Evolutionary conservation across 495 filamentous ascomycete species (phyloP).

Genomic region (Podospora tetraspora): DNA sequence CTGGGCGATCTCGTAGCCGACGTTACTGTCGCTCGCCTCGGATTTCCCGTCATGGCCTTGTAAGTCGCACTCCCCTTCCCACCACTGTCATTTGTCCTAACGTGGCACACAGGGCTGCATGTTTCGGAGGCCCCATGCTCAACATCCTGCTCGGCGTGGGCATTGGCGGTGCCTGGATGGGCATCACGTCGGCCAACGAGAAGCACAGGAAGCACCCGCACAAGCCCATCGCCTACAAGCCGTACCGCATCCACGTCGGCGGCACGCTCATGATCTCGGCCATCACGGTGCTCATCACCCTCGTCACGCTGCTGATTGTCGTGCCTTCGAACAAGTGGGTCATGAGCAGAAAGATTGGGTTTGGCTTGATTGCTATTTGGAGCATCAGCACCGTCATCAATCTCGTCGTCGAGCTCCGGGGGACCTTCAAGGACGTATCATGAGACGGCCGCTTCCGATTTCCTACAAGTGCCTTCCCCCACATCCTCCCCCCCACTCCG

Average conservation of each 20-base stretch:
- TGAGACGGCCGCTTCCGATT: not conserved
- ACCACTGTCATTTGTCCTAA: slow-evolving; percentile 1
- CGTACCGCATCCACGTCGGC: slow-evolving; percentile 77
- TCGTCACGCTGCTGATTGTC: slow-evolving; percentile 69
- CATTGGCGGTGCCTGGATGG: slow-evolving; percentile 80
- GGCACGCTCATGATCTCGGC: slow-evolving; percentile 79
- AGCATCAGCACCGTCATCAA: slow-evolving; percentile 75
- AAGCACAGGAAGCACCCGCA: slow-evolving; percentile 55
- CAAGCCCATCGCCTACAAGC: slow-evolving; percentile 45
- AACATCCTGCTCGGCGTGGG: slow-evolving; percentile 96
- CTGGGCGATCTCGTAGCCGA: slow-evolving; percentile 93
- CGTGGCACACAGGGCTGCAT: slow-evolving; percentile 55
- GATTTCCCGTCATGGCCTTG: slow-evolving; percentile 96
- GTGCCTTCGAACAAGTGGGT: slow-evolving; percentile 86
- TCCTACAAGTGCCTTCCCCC: not conserved
- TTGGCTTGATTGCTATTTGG: slow-evolving; percentile 79
- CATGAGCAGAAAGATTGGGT: slow-evolving; percentile 82
- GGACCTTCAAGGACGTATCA: slow-evolving; percentile 41
- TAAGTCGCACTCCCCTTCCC: slow-evolving; percentile 30
- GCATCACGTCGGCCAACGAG: slow-evolving; percentile 52
- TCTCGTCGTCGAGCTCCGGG: slow-evolving; percentile 72
- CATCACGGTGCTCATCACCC: slow-evolving; percentile 71
- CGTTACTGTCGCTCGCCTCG: slow-evolving; percentile 85
- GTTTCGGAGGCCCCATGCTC: slow-evolving; percentile 95
- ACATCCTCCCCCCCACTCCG: not conserved